Conservation (phyloP, 208 protist species). For the Leishmania braziliensis region DNA sequence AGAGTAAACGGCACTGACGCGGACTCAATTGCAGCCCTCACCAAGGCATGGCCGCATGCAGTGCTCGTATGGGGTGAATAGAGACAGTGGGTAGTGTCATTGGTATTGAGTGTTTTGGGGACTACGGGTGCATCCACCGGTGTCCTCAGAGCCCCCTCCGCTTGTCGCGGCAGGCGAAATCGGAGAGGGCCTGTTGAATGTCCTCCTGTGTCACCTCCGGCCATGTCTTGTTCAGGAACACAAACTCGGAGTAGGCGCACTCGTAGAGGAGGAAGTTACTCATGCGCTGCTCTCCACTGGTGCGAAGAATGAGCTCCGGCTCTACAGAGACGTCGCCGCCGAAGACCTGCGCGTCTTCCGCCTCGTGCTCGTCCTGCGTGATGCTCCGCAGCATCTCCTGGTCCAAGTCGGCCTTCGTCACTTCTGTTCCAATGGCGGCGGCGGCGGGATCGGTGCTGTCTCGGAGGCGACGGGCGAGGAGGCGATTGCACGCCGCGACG, state of each 20-base stretch:
- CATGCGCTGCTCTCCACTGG: conserved; percentile 82
- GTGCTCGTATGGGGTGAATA: background rate
- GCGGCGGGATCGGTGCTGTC: background rate
- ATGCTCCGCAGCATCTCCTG: conserved; percentile 85
- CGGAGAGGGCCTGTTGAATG: conserved; percentile 40
- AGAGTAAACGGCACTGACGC: background rate
- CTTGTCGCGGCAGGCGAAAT: conserved; percentile 55
- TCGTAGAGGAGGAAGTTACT: conserved; percentile 92
- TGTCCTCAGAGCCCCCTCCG: conserved; percentile 41
- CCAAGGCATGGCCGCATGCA: background rate
- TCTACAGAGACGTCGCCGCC: conserved; percentile 32
- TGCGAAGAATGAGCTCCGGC: conserved; percentile 86
- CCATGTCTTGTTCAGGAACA: conserved; percentile 81
- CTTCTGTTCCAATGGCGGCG: conserved; percentile 1
- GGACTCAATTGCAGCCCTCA: background rate
- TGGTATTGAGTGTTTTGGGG: background rate
- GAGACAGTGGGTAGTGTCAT: background rate
- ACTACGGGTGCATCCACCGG: background rate
- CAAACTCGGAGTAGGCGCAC: conserved; percentile 86
- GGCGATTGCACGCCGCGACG: conserved; percentile 57
- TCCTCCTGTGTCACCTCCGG: conserved; percentile 67
- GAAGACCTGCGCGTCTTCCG: conserved; percentile 55
- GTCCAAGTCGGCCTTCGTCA: conserved; percentile 58
- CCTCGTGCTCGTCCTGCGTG: conserved; percentile 69
- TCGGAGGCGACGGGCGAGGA: conserved; percentile 33